A percentile compares a stretch with the other conserved stretches of the same genome.
Conservation (phyloP, 179 eudicot genomes). For the Amaranthus tricolor region DNA sequence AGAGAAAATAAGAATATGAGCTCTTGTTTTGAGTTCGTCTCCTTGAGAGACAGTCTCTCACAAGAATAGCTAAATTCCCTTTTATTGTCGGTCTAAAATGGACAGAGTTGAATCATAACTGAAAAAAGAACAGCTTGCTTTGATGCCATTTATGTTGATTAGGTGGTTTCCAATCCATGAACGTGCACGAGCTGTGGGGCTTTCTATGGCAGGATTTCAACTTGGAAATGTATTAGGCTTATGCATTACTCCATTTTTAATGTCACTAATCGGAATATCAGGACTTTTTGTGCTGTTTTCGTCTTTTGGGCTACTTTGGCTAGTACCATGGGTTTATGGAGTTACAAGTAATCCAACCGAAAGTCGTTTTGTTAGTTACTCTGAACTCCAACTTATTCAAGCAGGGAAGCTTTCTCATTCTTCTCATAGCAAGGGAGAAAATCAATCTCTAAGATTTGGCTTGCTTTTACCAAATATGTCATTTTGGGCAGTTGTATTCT, state of each 20-base stretch:
- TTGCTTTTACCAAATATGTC: slow-evolving; percentile 67
- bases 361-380: slow-evolving; percentile 38
- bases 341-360: slow-evolving; percentile 68
- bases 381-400: slow-evolving; percentile 65
- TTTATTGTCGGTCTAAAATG: not conserved
- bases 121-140: not conserved
- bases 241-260: slow-evolving; percentile 58
- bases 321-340: slow-evolving; percentile 52
- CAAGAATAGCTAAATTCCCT: not conserved
- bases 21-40: too few species aligned
- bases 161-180: slow-evolving; percentile 93
- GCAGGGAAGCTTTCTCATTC: slow-evolving; percentile 50
- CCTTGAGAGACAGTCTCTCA: too few species aligned
- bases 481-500: slow-evolving; percentile 84
- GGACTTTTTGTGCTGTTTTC: slow-evolving; percentile 85
- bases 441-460: slow-evolving; percentile 33
- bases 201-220: slow-evolving; percentile 96
- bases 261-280: slow-evolving; percentile 66
- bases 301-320: slow-evolving; percentile 82
- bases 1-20: too few species aligned
- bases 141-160: slow-evolving; percentile 6
- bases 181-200: slow-evolving; percentile 88
- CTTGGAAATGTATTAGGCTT: slow-evolving; percentile 87
- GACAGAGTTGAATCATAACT: not conserved
- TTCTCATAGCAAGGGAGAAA: slow-evolving; percentile 30